Conservation (phyloP, 2,329 filamentous ascomycete genomes). For the Aspergillus oerlinghausenensis region DNA sequence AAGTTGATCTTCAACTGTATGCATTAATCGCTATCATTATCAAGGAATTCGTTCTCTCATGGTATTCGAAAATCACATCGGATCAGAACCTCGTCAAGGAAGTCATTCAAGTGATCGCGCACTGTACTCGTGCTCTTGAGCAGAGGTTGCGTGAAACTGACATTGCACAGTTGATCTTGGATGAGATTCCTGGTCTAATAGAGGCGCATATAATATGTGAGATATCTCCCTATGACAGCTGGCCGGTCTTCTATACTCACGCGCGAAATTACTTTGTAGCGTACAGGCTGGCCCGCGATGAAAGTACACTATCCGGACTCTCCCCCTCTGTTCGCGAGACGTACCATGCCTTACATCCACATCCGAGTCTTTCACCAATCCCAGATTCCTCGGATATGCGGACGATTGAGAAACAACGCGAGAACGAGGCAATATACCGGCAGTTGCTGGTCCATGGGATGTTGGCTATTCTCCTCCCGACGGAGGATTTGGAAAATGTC, state of each 20-base stretch:
- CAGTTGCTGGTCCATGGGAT: conserved; percentile 81
- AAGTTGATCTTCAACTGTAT: conserved; percentile 89
- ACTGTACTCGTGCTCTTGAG: conserved; percentile 83
- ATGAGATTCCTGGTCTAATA: conserved; percentile 80
- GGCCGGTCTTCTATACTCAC: neutral
- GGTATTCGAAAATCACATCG: conserved; percentile 89
- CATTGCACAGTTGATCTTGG: conserved; percentile 73
- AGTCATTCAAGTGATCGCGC: conserved; percentile 83
- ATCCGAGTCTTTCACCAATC: conserved; percentile 75
- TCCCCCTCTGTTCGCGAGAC: conserved; percentile 60
- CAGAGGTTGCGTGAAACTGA: conserved; percentile 79
- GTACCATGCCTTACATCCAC: conserved; percentile 79
- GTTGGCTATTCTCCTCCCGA: conserved; percentile 78
- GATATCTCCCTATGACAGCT: conserved; percentile 5
- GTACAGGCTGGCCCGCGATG: conserved; percentile 64
- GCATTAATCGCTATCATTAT: conserved; percentile 85
- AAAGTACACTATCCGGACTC: conserved; percentile 56
- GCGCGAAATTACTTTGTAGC: conserved; percentile 46
- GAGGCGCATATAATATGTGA: conserved; percentile 75
- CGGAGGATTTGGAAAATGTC: conserved; percentile 84
- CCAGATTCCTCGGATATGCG: conserved; percentile 54
- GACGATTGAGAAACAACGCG: conserved; percentile 57
- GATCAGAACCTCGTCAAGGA: conserved; percentile 86
- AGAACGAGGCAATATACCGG: conserved; percentile 79
- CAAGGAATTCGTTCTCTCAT: conserved; percentile 83